phyloP scores from a whole-genome alignment of 2,329 filamentous ascomycete species.

The Alternaria arbusti region DNA sequence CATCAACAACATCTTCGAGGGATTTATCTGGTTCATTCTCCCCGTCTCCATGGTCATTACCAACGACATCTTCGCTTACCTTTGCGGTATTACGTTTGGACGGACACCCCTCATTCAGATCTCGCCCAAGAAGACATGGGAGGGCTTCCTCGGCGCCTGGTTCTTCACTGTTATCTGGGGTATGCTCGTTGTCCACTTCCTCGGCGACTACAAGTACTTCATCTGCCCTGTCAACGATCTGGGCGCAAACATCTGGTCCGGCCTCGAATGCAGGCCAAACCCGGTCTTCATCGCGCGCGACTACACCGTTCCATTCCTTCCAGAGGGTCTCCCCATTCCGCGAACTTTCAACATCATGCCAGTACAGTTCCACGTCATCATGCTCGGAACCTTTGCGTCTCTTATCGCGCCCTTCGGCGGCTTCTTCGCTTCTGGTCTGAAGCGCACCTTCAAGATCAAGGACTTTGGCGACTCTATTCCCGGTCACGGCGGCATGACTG shows the following conservation, averaged over 20 bases:
- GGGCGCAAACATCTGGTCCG: conserved; percentile 89
- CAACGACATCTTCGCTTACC: conserved; percentile 98
- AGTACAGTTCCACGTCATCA: conserved; percentile 91
- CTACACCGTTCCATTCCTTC: conserved; percentile 68
- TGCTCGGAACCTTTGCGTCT: conserved; percentile 91
- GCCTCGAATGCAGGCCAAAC: conserved; percentile 87
- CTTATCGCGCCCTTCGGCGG: conserved; percentile 97
- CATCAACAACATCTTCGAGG: conserved; percentile 99
- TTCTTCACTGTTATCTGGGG: conserved; percentile 91
- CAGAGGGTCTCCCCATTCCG: conserved; percentile 61
- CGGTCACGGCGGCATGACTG: conserved; percentile 96
- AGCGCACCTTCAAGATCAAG: conserved; percentile 99
- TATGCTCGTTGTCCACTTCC: conserved; percentile 77
- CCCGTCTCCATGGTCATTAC: conserved; percentile 94
- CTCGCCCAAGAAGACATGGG: conserved; percentile 98
- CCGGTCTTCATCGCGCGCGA: conserved; percentile 83
- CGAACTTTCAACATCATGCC: conserved; percentile 78
- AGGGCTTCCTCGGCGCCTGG: conserved; percentile 97
- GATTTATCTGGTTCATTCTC: conserved; percentile 99
- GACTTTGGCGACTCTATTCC: conserved; percentile 99
- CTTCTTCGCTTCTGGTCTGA: conserved; percentile 96
- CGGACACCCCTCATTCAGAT: conserved; percentile 96
- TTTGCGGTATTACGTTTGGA: conserved; percentile 96
- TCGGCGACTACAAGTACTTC: conserved; percentile 94
- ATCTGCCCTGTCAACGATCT: conserved; percentile 97